phyloP scores from a whole-genome alignment of 1,284 basidiomycete genomes.

The Limonomyces culmigenus region DNA sequence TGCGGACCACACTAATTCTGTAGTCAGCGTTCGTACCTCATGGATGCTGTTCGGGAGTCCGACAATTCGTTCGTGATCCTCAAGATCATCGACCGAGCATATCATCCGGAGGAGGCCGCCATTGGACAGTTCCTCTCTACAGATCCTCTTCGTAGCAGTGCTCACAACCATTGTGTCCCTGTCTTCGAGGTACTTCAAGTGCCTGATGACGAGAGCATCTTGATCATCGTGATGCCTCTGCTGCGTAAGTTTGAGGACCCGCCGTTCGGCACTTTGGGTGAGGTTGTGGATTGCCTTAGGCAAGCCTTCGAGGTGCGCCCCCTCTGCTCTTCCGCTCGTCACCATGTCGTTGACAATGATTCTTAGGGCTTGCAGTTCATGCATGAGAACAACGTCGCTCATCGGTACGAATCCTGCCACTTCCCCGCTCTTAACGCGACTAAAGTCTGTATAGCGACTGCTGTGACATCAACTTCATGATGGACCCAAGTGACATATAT shows the following conservation, averaged over 20 bases:
- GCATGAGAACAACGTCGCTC: conserved; percentile 11
- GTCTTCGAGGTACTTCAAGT: conserved; percentile 6
- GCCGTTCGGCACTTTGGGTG: too few relatives aligned
- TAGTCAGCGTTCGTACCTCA: background rate
- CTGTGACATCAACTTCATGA: conserved; percentile 17
- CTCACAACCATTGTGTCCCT: conserved; percentile 7
- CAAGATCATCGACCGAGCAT: conserved; percentile 1
- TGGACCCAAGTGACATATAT: conserved; percentile 15
- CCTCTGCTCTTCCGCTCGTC: too few relatives aligned
- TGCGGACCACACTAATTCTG: background rate
- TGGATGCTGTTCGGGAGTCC: conserved; percentile 6
- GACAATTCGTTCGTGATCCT: conserved; percentile 4
- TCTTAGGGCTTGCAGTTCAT: conserved; percentile 10
- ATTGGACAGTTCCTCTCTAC: conserved; percentile 4
- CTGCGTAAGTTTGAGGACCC: conserved; percentile 4
- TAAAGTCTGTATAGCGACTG: conserved; percentile 15
- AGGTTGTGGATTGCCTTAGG: too few relatives aligned
- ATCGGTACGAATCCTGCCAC: conserved; percentile 7
- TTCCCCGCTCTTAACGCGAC: background rate
- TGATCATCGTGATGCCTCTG: conserved; percentile 7
- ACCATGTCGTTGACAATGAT: too few relatives aligned
- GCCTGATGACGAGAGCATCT: conserved; percentile 2
- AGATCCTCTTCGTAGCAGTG: conserved; percentile 1
- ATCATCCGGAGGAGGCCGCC: conserved; percentile 3
- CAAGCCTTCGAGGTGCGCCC: too few relatives aligned